Evolutionary conservation across 768 basidiomycete species (phyloP), one percentile per base, ranked within the genome.

Genomic region (Boletus speciosus): DNA sequence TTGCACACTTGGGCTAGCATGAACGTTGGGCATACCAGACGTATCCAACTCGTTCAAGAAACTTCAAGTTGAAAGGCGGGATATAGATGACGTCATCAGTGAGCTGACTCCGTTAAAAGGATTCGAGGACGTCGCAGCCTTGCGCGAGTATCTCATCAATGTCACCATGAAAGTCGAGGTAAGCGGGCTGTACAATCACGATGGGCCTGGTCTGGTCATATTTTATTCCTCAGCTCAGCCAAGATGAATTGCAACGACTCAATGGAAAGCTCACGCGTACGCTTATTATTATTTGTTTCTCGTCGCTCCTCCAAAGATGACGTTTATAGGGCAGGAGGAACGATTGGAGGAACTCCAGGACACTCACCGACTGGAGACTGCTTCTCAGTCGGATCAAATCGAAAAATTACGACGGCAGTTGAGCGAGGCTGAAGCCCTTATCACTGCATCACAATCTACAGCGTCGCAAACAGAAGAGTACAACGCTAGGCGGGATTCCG

Each of bases 341-440:
- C 87, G 87, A 8, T 78, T 93, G 11, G 87, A 90, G 59, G 93
- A 97, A 66, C 74, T 98, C 0, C 84, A 84, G 35, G 90, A 93
- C 58, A 90, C 83, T 7, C 94, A 96, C 65, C 80, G 78, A 14
- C 76, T 90, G 9, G 93, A 96, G 71, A 82, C 82, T 12, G 69
- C 78, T n/a, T 94, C 93, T 14, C 89, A 88, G 57, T 82, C 81
- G 4, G 81, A 86, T 38, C 84, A 88, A 57, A 83, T 93, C 41
- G 83, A 86, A 58, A 79, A 79, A 37, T 75, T 97, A 37, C 81
- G 79, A 37, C 76, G 75, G 12, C 89, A 94, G 59, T 66, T 93
- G 7, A 71, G 72, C 15, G 88, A 91, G 63, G 78, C 83, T 4
- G 90, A 94, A 62, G 80, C 83, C 0, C 78, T 89, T 12, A 73